Percentiles rank a stretch among this genome's conserved stretches.
These are phyloP conservation scores for Viola odorata DNA, from an alignment of 345 rosid species.

Conservation along the genomic window DNA sequence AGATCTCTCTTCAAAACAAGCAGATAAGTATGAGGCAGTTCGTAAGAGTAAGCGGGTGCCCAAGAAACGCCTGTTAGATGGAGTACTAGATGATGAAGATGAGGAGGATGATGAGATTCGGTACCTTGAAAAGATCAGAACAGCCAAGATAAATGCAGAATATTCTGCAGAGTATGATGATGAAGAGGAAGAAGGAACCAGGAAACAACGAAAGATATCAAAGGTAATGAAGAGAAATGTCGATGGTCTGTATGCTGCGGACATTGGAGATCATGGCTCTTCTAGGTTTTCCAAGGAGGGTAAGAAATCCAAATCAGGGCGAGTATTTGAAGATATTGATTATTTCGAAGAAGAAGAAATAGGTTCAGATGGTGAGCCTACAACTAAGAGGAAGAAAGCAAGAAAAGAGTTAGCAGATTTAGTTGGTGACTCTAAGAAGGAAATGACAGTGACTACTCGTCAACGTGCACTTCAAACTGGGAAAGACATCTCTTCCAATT, in stretches of 20 bases:
- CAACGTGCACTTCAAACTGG: slow-evolving; percentile 27
- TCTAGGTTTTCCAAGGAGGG: slow-evolving; percentile 11
- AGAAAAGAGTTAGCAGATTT: slow-evolving; percentile 23
- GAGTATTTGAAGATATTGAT: slow-evolving; percentile 21
- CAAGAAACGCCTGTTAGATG: slow-evolving; percentile 19
- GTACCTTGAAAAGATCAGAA: slow-evolving; percentile 24
- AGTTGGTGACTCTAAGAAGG: slow-evolving; percentile 19
- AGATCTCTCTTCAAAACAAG: slow-evolving; percentile 21
- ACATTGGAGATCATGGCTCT: slow-evolving; percentile 12
- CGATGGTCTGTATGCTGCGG: slow-evolving; percentile 31
- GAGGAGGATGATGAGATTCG: slow-evolving; percentile 27
- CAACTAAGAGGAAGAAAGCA: slow-evolving; percentile 16
- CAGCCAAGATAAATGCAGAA: slow-evolving; percentile 18
- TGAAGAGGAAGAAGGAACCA: slow-evolving; percentile 21
- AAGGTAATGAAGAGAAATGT: slow-evolving; percentile 36
- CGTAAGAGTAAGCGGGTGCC: slow-evolving; percentile 27
- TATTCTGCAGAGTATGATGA: slow-evolving; percentile 26
- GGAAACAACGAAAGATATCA: slow-evolving; percentile 21
- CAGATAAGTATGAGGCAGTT: slow-evolving; percentile 16
- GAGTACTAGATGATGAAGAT: slow-evolving; percentile 21
- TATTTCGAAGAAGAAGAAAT: slow-evolving; percentile 35
- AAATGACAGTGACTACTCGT: slow-evolving; percentile 21
- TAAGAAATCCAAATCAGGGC: slow-evolving; percentile 20
- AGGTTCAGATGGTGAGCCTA: slow-evolving; percentile 22
- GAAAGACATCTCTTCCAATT: slow-evolving; percentile 16